Evolutionary conservation across 169 alveolate species (phyloP), one percentile per base, ranked within the genome.

Genomic region (Theileria annulata): DNA sequence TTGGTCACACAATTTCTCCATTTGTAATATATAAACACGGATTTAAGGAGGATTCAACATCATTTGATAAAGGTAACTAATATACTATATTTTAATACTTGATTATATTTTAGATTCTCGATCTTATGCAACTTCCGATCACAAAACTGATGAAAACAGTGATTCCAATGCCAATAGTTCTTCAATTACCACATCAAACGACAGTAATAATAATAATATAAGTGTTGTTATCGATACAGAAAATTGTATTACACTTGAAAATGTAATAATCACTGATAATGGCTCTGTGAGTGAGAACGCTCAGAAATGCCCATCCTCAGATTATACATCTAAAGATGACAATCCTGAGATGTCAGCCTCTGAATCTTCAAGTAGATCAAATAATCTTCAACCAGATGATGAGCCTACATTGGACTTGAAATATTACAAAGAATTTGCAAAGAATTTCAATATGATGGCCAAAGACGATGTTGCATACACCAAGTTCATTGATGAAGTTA

Each of bases 1-100:
- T 80, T 49, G 88, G 88, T 69, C 88, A 80, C 51, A 49, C 88
- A 47, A 68, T 75, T 35, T 80, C 62, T 30, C 51, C 88, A 27
- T 80, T 75, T 37, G 54, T 64, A 68, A 64, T 76, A 28, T 67
- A 28, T n/a, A 27, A 28, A 31, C 13, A 67, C 66, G 33, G 35
- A 28, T 31, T 67, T 28, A 67, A 27, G n/a, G 75, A 67, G 0
- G 63, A 67, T 25, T 35, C 75, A 2, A 28, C 8, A 2, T 28
- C 33, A 9, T 31, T 69, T 28, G 75, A 67, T 10, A 12, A 67
- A 67, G 59, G 75, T 67, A 35, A 28, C n/a, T 67, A 3, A 27
- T 28, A 25, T 67, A 31, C 12, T 8, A 10, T 28, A 25, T 35
- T 8, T 67, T 28, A 9, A 67, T 67, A 67, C 15, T 31, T n/a